Evolutionary conservation across 805 yeast genomes (phyloP), one percentile per base, ranked within the genome.

Genomic region (Metschnikowia cerradonensis): DNA sequence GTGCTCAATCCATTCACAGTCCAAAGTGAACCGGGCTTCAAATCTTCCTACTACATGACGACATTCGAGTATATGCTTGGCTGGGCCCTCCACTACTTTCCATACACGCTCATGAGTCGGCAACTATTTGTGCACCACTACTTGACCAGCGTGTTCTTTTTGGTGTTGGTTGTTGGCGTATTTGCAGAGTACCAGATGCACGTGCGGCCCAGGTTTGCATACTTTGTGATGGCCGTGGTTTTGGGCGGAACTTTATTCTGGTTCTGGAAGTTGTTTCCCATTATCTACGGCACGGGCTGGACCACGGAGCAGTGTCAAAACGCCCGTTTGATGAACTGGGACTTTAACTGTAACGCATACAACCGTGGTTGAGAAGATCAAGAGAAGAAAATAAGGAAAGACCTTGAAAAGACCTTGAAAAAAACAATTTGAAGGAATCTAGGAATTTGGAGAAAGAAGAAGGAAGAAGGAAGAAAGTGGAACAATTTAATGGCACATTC

Each of bases 71-170:
- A 67, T 50, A 56, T 78, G 15, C 52, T 79, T 2, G 94, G 89
- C 1, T 88, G 83, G 79, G 52, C 73, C 1, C 31, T 83, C 20
- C 84, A 84, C 58, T 79, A 73, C 54, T 55, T 77, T 39, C 92
- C 94, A 17, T 82, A 78, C 53, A 71, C 78, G 61, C 49, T 63
- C 51, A 63, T 72, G 65, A 49, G 65, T 13, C 60, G 76, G 50
- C 75, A 73, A 44, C 48, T 73, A 51, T 73, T 74, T 52, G 58
- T 75, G 5, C 78, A 73, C 47, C 75, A 75, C 57, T 82, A 82
- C 63, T 62, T 78, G 42, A 78, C 81, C 22, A 67, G 83, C 10
- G 62, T 80, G 32, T 79, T 73, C 55, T 78, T 82, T 60, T 73
- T 77, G 3, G 65, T 81, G 4, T 60, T 82, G 50, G 57, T 75